A percentile compares a stretch with the other conserved stretches of the same genome.
Conservation (phyloP, 2,329 filamentous ascomycete genomes). For the Pezicula neosporulosa region DNA sequence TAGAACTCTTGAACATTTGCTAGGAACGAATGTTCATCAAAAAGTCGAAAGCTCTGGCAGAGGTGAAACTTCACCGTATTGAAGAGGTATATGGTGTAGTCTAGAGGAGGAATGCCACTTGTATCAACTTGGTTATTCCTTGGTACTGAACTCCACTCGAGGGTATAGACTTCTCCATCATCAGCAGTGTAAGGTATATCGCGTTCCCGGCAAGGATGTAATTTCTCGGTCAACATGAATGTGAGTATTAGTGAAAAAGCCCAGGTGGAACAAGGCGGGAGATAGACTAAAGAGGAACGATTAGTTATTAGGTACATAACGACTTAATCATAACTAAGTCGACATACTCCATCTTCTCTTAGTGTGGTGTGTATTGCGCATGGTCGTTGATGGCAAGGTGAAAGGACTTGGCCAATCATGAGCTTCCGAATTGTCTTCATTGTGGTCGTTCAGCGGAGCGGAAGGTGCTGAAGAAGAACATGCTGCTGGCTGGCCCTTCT, state of each 20-base stretch:
- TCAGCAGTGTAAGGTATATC: slow-evolving; percentile 20
- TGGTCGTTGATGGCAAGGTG: too few species aligned
- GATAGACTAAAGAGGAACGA: slow-evolving; percentile 19
- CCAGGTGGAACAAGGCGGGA: slow-evolving; percentile 32
- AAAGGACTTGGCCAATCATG: too few species aligned
- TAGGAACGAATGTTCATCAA: slow-evolving; percentile 30
- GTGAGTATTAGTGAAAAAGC: slow-evolving; percentile 31
- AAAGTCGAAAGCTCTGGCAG: slow-evolving; percentile 32
- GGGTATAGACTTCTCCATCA: slow-evolving; percentile 27
- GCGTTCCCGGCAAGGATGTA: slow-evolving; percentile 17
- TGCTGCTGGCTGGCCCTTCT: too few species aligned
- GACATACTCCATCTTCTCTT: slow-evolving; percentile 34
- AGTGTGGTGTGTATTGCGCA: slow-evolving; percentile 20
- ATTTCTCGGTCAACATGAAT: slow-evolving; percentile 28
- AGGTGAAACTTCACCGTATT: slow-evolving; percentile 35
- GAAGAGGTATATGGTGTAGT: slow-evolving; percentile 21
- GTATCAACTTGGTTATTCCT: slow-evolving; percentile 25
- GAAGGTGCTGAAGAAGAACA: too few species aligned
- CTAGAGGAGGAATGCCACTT: slow-evolving; percentile 29
- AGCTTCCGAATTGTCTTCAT: too few species aligned
- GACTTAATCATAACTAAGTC: background rate
- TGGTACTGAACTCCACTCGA: slow-evolving; percentile 12
- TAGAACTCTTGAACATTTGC: slow-evolving; percentile 26
- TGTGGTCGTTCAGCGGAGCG: too few species aligned
- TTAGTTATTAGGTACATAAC: background rate